phyloP scores from a whole-genome alignment of 2,329 filamentous ascomycete species.

The Botrytis fragariae region DNA sequence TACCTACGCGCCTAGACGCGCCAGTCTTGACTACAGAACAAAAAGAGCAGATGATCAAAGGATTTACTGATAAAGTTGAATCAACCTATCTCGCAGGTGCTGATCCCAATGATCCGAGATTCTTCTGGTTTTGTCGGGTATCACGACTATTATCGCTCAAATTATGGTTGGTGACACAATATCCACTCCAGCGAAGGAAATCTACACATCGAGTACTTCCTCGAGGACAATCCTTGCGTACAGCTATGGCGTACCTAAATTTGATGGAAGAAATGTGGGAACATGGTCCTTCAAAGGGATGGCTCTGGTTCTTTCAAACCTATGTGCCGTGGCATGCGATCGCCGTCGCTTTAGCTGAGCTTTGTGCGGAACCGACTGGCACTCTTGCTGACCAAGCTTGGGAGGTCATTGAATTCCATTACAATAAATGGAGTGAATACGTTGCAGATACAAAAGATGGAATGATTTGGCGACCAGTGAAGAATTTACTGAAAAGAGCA shows the following conservation, averaged over 20 bases:
- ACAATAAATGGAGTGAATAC: conserved; percentile 44
- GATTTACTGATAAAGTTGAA: conserved; percentile 8
- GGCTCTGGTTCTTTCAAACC: conserved; percentile 49
- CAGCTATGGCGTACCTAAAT: conserved; percentile 44
- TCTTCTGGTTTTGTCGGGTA: neutral
- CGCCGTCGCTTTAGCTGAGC: conserved; percentile 51
- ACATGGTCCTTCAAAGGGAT: conserved; percentile 38
- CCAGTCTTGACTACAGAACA: conserved; percentile 4
- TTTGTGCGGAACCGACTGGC: conserved; percentile 47
- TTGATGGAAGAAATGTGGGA: conserved; percentile 3
- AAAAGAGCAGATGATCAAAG: conserved; percentile 21
- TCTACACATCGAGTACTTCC: neutral
- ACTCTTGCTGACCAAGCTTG: conserved; percentile 42
- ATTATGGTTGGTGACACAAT: conserved; percentile 48
- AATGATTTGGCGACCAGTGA: conserved; percentile 53
- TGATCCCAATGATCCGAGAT: neutral
- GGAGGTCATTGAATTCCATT: conserved; percentile 47
- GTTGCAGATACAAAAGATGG: conserved; percentile 52
- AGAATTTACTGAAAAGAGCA: conserved; percentile 52
- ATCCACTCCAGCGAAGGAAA: conserved; percentile 37
- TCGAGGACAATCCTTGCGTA: conserved; percentile 39
- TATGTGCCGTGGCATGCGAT: conserved; percentile 57
- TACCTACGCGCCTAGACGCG: conserved; percentile 6
- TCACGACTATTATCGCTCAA: conserved; percentile 33
- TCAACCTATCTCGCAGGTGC: conserved; percentile 7